Evolutionary conservation across 2,329 filamentous ascomycete species (phyloP).

Genomic region (Xylariaceae sp.): DNA sequence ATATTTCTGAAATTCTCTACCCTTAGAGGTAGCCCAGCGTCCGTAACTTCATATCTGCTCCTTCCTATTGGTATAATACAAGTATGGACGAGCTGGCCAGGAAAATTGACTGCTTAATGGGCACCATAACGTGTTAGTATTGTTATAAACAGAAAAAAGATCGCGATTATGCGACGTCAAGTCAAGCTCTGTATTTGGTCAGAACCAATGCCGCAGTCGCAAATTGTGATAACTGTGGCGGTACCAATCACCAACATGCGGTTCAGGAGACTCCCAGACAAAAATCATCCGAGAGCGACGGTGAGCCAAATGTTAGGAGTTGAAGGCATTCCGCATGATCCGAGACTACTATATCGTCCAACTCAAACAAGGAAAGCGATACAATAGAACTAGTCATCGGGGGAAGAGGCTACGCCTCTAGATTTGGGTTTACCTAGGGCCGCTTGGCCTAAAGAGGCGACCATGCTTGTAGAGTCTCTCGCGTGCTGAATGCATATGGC

Average conservation of each 20-base stretch:
- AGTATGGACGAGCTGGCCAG: neutral
- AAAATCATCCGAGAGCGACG: neutral
- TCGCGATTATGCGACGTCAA: neutral
- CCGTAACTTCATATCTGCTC: neutral
- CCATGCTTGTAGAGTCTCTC: conserved; percentile 3
- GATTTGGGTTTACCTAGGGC: neutral
- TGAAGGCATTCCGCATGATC: neutral
- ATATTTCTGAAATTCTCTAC: conserved; percentile 3
- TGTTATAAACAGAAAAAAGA: conserved; percentile 6
- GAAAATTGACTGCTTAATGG: neutral
- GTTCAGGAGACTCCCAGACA: neutral
- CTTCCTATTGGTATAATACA: neutral
- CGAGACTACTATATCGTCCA: neutral
- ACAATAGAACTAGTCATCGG: neutral
- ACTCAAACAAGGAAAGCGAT: neutral
- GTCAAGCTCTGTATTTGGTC: neutral
- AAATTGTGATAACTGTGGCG: conserved; percentile 2
- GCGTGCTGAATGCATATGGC: too few relatives aligned
- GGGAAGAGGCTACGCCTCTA: neutral
- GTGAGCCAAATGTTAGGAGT: neutral
- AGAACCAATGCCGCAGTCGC: neutral
- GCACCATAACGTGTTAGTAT: conserved; percentile 4
- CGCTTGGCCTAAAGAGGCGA: neutral
- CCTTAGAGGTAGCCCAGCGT: neutral
- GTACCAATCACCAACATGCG: neutral